Evolutionary conservation across 1,284 basidiomycete genomes (phyloP), one percentile per base, ranked within the genome.

Genomic region (Cutaneotrichosporon dermatis): DNA sequence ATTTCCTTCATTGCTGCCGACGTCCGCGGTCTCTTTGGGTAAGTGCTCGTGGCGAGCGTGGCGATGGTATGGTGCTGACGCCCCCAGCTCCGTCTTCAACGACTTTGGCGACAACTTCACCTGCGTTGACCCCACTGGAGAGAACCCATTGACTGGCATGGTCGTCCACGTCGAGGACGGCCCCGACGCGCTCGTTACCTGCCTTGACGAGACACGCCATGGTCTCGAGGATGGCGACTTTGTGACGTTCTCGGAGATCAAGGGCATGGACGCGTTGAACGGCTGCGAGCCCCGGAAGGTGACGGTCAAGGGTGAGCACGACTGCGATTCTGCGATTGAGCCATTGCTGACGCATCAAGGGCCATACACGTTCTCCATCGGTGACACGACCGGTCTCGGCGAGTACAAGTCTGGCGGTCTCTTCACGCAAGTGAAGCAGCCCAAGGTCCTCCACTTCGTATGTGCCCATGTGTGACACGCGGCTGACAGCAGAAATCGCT

Each of bases 341-440:
- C 3, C 25, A 25, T 25, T 25, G 25, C 25, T 25, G 25, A 25
- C 25, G 34, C 4, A 12, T 11, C 9, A 57, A 80, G 80, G 93
- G 3, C 94, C 93, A 0, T 98, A 97, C 75, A 96, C 93, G 1
- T 98, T 98, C 78, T 82, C 88, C 6, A 94, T 98, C 57, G 94
- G 93, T 4, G 90, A 96, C 75, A 96, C 92, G 1, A 85, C 86
- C 33, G 83, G 83, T 40, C 75, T 94, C 15, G 83, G 88, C 54
- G 83, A 86, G 51, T 99, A 99, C 81, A 86, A 88, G 71, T 80
- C 85, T 37, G 96, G 94, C 37, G 96, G 96, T 53, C 89, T 95
- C 67, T 99, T 99, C 76, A 94, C 91, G 13, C 96, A 99, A 79
- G 92, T 99, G 71, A 99, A 99, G 82, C 94, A 96, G 92, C 96